Base-by-base conservation (phyloP, 495 filamentous ascomycete species). In the Hypoxylon fragiforme region DNA sequence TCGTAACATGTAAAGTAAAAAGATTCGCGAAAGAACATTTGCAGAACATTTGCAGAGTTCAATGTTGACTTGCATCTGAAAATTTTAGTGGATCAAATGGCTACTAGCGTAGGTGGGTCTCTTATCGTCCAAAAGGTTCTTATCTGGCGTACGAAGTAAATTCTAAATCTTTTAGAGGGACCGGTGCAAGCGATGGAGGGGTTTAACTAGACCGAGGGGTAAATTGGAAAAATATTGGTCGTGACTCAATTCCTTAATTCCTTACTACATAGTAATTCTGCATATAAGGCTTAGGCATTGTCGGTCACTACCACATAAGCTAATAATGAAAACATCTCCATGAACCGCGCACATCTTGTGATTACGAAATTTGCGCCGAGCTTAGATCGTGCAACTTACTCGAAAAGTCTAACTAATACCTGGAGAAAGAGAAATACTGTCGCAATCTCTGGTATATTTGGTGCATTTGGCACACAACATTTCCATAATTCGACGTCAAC, bases 111-210 rank as follows among this genome's bases (percentile, higher is more conserved):
- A 14, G 30, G 35, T 57, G 41, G 54, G 20, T 36, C 28, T 12
- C 24, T 26, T 36, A 41, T 39, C 32, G 22, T 14, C 21, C 11
- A 32, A 13, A 16, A 37, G n/a, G 34, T 37, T 4, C 34, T 18
- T 37, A 15, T 4, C 4, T 5, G 3, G 8, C 8, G 28, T 30
- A 22, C 12, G 4, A 16, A 26, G 19, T 31, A 13, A 18, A 15
- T 12, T 31, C 19, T 13, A 14, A 9, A 24, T 42, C 31, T 37
- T 18, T 45, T 47, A 51, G 11, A 13, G 34, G 13, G 8, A 16
- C 31, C 24, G 30, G 32, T 52, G 43, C 50, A 61, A 51, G 57
- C 51, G 57, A 55, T 61, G 57, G 57, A 61, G 51, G 58, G 57
- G 57, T 32, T 36, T 44, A 30, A 30, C 5, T 11, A 30, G 9